Percentiles rank a stretch among this genome's conserved stretches.
phyloP scores from a whole-genome alignment of 768 basidiomycete genomes.

The Tylopilus intermedius region DNA sequence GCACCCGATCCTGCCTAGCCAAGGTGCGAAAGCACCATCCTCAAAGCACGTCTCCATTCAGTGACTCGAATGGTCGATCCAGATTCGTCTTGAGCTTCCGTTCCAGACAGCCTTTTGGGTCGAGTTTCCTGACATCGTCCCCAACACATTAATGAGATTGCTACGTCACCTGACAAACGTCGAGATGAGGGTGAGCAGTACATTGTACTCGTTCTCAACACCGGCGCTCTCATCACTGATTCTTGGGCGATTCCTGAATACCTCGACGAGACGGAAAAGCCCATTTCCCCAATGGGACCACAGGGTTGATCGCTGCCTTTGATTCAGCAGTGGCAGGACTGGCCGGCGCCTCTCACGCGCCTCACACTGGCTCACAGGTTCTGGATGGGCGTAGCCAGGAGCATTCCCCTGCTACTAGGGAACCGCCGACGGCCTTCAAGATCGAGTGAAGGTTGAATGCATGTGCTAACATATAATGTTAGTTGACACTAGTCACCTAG shows the following conservation, averaged over 20 bases:
- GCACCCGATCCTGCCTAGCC: conserved; percentile 36
- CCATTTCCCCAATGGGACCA: conserved; percentile 22
- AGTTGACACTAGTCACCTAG: too few species aligned
- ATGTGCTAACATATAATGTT: too few species aligned
- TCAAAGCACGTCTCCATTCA: background rate
- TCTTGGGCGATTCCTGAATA: conserved; percentile 33
- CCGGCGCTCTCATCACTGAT: conserved; percentile 25
- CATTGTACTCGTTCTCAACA: conserved; percentile 32
- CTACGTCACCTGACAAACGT: conserved; percentile 18
- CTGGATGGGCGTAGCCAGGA: too few species aligned
- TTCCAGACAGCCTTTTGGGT: conserved; percentile 30
- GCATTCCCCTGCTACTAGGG: too few species aligned
- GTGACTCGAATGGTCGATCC: background rate
- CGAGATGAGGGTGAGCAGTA: conserved; percentile 20
- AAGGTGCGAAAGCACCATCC: conserved; percentile 21
- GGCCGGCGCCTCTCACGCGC: too few species aligned
- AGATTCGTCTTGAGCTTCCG: conserved; percentile 32
- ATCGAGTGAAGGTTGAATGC: too few species aligned
- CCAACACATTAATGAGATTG: conserved; percentile 21
- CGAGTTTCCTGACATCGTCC: conserved; percentile 31
- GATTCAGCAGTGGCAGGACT: conserved; percentile 1
- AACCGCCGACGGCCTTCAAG: too few species aligned
- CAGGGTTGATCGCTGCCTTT: conserved; percentile 22
- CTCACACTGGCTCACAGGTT: too few species aligned
- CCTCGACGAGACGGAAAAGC: conserved; percentile 31